These are phyloP conservation scores for Sugiyamaella grinbergsii DNA, from an alignment of 1,139 yeast genomes.

Conservation along the genomic window DNA sequence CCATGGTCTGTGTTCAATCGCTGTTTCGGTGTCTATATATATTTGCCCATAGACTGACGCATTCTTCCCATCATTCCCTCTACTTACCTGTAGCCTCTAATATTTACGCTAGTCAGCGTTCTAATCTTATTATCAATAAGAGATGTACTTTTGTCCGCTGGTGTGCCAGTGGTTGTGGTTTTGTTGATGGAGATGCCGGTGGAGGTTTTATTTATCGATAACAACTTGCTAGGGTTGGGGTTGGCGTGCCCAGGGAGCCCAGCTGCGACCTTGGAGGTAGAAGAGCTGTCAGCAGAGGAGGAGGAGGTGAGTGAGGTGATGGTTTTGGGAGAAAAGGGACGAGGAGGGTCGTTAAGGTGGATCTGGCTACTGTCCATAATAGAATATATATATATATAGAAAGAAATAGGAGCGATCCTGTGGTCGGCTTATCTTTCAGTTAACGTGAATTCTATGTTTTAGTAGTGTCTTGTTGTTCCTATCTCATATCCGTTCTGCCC, in stretches of 20 bases:
- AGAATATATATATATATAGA: no score
- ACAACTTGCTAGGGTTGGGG: constrained; percentile 6
- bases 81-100: constrained; percentile 15
- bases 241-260: neutral
- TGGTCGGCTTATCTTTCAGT: no score
- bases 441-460: no score
- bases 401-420: no score
- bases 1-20: no score
- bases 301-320: neutral
- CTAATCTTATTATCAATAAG: neutral
- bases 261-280: no score
- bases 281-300: neutral
- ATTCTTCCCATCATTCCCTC: no score
- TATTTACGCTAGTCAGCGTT: neutral
- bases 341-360: neutral
- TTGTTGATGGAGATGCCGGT: neutral
- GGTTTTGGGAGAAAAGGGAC: neutral
- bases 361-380: neutral
- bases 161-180: neutral
- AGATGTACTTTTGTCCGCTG: neutral
- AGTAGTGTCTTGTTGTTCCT: no score
- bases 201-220: constrained; percentile 9
- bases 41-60: no score
- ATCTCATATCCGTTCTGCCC: no score
- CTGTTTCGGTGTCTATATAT: no score